Percentiles rank a stretch among this genome's conserved stretches.
These are phyloP conservation scores for Ascochyta fabae DNA, from an alignment of 2,329 filamentous ascomycete genomes.

Conservation along the genomic window DNA sequence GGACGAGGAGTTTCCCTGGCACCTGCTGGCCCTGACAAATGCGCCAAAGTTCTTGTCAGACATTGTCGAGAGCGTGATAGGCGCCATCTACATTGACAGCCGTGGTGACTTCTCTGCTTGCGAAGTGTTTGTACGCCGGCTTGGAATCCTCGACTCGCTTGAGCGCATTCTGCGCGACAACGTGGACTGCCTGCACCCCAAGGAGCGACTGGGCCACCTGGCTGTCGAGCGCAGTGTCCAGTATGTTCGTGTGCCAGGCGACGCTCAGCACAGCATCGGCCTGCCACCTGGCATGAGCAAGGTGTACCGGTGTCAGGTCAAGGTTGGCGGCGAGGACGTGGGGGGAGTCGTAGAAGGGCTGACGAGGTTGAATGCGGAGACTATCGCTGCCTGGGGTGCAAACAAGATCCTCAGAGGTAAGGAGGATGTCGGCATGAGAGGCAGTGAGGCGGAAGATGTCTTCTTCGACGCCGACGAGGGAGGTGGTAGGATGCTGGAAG, in stretches of 20 bases:
- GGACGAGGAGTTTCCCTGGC: constrained; percentile 75
- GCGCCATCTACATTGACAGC: constrained; percentile 82
- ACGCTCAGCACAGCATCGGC: not conserved
- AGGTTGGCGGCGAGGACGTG: constrained; percentile 43
- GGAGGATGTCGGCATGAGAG: constrained; percentile 1
- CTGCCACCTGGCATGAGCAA: constrained; percentile 6
- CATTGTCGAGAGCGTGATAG: constrained; percentile 79
- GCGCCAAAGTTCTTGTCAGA: constrained; percentile 36
- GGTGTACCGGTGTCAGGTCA: constrained; percentile 43
- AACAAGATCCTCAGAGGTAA: constrained; percentile 29
- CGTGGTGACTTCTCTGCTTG: constrained; percentile 54
- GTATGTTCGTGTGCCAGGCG: constrained; percentile 54
- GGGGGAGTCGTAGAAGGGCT: constrained; percentile 42
- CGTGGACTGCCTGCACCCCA: constrained; percentile 66
- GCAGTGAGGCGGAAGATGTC: constrained; percentile 17
- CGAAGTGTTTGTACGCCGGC: constrained; percentile 62
- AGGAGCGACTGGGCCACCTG: constrained; percentile 70
- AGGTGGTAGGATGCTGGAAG: not conserved
- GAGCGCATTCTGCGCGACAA: constrained; percentile 62
- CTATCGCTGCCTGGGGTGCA: constrained; percentile 47
- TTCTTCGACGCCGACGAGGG: constrained; percentile 10
- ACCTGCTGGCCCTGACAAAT: constrained; percentile 66
- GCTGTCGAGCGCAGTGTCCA: constrained; percentile 60
- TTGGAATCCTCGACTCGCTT: constrained; percentile 72
- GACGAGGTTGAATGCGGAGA: constrained; percentile 48